Percentiles rank a stretch among this genome's conserved stretches.
These are phyloP conservation scores for Phytopythium kandeliae DNA, from an alignment of 352 stramenopile genomes.

Conservation along the genomic window DNA sequence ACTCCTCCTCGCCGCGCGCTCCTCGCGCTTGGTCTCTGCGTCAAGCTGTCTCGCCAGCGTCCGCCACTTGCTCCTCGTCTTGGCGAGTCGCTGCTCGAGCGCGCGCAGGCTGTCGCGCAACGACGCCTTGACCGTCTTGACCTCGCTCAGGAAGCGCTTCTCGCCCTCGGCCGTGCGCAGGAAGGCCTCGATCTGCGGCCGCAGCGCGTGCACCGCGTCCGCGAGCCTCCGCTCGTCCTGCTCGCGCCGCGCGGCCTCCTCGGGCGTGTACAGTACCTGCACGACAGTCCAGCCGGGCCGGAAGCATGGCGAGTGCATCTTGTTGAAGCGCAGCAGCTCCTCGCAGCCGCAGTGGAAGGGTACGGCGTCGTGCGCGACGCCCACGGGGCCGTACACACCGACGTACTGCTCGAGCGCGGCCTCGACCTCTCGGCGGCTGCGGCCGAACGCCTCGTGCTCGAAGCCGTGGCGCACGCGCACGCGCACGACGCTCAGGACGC, in stretches of 20 bases:
- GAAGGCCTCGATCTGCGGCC: conserved; percentile 55
- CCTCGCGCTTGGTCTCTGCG: conserved; percentile 14
- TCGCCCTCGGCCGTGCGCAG: conserved; percentile 47
- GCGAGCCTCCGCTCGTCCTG: conserved; percentile 40
- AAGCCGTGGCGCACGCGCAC: conserved; percentile 66
- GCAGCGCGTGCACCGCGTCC: conserved; percentile 37
- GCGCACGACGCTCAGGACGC: conserved; percentile 52
- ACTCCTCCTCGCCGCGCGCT: conserved; percentile 11
- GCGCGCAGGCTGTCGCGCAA: conserved; percentile 31
- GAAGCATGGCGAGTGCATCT: conserved; percentile 64
- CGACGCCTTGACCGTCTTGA: conserved; percentile 33
- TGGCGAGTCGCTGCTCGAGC: conserved; percentile 34
- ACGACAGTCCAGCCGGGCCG: conserved; percentile 53
- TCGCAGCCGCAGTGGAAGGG: conserved; percentile 76
- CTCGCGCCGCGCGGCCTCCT: conserved; percentile 44
- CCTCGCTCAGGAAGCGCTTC: conserved; percentile 61
- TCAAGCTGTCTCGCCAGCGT: conserved; percentile 12
- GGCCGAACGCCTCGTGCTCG: conserved; percentile 49
- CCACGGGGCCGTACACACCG: conserved; percentile 56
- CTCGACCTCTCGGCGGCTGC: conserved; percentile 22
- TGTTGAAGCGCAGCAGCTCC: conserved; percentile 53
- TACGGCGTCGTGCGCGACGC: conserved; percentile 43
- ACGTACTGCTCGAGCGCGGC: conserved; percentile 57
- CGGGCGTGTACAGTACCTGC: conserved; percentile 49
- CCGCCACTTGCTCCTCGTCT: conserved; percentile 21